phyloP scores from a whole-genome alignment of 139 green algal genomes.

The Desmodesmus armatus region DNA sequence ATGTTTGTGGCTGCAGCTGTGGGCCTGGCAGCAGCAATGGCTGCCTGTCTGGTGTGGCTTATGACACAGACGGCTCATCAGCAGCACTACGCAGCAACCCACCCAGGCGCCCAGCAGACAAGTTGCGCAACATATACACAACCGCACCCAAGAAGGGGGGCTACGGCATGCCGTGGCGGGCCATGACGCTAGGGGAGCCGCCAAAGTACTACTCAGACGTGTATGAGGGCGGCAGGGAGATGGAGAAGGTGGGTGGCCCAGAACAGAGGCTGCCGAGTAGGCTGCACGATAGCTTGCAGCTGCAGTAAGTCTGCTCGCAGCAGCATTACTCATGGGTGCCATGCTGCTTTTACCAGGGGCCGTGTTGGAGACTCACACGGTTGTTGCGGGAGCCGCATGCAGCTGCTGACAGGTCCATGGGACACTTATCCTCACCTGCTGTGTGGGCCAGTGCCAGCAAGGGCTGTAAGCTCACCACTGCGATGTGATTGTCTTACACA shows the following conservation, averaged over 20 bases:
- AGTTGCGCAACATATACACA: slow-evolving; percentile 41
- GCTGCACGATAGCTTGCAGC: background rate
- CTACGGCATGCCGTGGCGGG: slow-evolving; percentile 33
- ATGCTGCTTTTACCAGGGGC: too few relatives aligned
- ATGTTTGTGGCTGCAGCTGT: slow-evolving; percentile 19
- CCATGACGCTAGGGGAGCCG: slow-evolving; percentile 37
- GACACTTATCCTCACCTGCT: too few relatives aligned
- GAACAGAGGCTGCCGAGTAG: background rate
- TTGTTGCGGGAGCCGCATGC: too few relatives aligned
- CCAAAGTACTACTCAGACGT: slow-evolving; percentile 45
- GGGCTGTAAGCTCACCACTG: too few relatives aligned
- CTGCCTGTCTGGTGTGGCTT: slow-evolving; percentile 15
- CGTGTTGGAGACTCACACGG: too few relatives aligned
- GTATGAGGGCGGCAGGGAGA: slow-evolving; percentile 37
- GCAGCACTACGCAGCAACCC: slow-evolving; percentile 26
- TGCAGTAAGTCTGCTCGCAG: too few relatives aligned
- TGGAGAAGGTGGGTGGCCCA: slow-evolving; percentile 32
- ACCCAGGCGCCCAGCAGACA: background rate
- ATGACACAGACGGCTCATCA: slow-evolving; percentile 44
- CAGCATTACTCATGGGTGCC: too few relatives aligned
- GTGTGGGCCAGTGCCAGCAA: too few relatives aligned
- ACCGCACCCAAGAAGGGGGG: slow-evolving; percentile 33
- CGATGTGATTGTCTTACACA: too few relatives aligned
- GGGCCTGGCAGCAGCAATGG: slow-evolving; percentile 39
- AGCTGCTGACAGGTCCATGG: too few relatives aligned